A percentile compares a stretch with the other conserved stretches of the same genome.
Conservation (phyloP, 192 early-diverging fungal species). For the Backusella parvicylindrica region DNA sequence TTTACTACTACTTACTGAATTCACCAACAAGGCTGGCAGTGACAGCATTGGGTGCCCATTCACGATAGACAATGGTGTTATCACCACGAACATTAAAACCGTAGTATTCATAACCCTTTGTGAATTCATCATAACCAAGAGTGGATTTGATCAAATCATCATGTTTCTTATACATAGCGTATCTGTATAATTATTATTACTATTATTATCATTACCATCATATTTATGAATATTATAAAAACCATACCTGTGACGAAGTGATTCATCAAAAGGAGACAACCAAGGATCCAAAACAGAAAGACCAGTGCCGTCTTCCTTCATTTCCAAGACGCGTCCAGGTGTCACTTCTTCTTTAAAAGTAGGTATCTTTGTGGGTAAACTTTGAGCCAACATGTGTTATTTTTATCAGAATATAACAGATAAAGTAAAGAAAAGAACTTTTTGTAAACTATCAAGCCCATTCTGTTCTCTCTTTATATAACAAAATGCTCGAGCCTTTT, state of each 20-base stretch:
- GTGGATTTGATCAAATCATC: constrained; percentile 58
- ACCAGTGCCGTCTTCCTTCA: constrained; percentile 51
- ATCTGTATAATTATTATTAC: constrained; percentile 31
- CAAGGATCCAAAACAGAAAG: constrained; percentile 77
- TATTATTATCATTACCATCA: not conserved
- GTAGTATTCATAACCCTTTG: constrained; percentile 74
- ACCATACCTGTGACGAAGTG: constrained; percentile 56
- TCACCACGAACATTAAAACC: constrained; percentile 75
- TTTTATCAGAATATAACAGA: not conserved
- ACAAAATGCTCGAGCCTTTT: not conserved
- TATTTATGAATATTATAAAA: not conserved
- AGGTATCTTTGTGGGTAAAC: not conserved
- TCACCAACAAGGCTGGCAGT: constrained; percentile 85
- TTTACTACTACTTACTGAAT: constrained; percentile 66
- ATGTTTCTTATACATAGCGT: constrained; percentile 65
- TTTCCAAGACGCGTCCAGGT: constrained; percentile 29
- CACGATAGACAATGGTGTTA: constrained; percentile 74
- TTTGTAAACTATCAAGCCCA: not conserved
- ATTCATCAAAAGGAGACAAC: constrained; percentile 64
- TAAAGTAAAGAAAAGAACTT: not conserved
- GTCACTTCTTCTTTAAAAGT: constrained; percentile 28
- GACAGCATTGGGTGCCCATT: constrained; percentile 90
- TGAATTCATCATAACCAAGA: constrained; percentile 83
- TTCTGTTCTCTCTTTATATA: not conserved
- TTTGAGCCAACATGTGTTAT: not conserved